These are phyloP conservation scores for Populus hybrid DNA, from an alignment of 441 rosid species.

Conservation along the genomic window DNA sequence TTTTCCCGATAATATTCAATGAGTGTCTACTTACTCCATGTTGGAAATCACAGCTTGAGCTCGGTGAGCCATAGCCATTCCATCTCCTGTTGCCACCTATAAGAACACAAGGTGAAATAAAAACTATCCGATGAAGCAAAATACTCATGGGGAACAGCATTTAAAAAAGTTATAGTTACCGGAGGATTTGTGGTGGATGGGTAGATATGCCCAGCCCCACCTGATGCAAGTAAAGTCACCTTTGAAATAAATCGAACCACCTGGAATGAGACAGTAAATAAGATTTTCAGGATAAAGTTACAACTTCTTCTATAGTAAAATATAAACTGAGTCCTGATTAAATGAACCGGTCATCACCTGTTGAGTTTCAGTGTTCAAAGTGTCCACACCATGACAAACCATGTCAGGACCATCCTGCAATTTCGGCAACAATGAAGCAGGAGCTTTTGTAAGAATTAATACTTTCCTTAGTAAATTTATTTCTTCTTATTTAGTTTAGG, in stretches of 20 bases:
- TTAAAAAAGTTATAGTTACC: conserved; percentile 33
- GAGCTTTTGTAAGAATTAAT: neutral
- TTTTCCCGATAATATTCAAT: neutral
- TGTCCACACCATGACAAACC: conserved; percentile 87
- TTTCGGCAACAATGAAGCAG: neutral
- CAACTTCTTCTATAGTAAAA: conserved; percentile 16
- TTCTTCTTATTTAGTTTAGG: neutral
- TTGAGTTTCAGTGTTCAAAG: conserved; percentile 70
- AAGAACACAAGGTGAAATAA: conserved; percentile 15
- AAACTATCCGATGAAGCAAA: neutral
- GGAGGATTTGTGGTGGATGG: conserved; percentile 91
- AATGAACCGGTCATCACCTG: conserved; percentile 49
- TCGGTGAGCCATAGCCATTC: conserved; percentile 95
- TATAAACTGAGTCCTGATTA: neutral
- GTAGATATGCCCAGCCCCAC: conserved; percentile 98
- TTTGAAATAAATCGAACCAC: conserved; percentile 85
- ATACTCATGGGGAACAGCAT: neutral
- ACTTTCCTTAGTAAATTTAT: neutral
- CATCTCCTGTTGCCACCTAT: conserved; percentile 98
- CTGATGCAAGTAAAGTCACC: conserved; percentile 95
- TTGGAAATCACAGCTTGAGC: conserved; percentile 95
- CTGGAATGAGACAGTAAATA: conserved; percentile 29
- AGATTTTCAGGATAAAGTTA: conserved; percentile 5
- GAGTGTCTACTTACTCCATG: conserved; percentile 76
- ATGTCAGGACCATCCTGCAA: conserved; percentile 71